These are phyloP conservation scores for Russula brevipes DNA, from an alignment of 768 basidiomycete genomes.

Conservation along the genomic window DNA sequence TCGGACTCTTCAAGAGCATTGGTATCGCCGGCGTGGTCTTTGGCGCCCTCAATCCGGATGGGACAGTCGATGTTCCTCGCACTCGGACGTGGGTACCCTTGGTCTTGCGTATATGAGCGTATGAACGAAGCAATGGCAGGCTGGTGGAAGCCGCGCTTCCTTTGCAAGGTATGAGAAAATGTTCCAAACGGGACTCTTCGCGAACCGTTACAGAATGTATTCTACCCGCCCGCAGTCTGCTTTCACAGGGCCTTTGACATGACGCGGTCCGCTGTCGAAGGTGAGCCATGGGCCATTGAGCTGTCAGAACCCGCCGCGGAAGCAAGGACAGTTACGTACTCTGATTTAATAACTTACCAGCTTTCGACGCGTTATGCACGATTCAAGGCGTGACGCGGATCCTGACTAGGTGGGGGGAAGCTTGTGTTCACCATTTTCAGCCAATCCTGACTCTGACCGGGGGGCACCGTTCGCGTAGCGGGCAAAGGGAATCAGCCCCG, in stretches of 20 bases:
- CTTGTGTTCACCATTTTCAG: background rate
- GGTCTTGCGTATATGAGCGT: background rate
- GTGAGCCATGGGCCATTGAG: background rate
- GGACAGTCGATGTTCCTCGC: conserved; percentile 57
- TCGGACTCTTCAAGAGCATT: conserved; percentile 51
- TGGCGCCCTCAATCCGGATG: conserved; percentile 52
- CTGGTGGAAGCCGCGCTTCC: conserved; percentile 54
- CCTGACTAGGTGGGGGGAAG: conserved; percentile 57
- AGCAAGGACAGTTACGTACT: background rate
- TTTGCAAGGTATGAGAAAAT: conserved; percentile 47
- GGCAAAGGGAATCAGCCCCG: conserved; percentile 42
- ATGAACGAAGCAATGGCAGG: conserved; percentile 31
- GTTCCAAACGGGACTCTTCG: background rate
- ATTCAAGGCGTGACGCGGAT: conserved; percentile 69
- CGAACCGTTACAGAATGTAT: background rate
- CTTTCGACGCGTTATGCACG: conserved; percentile 41
- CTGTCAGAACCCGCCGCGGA: background rate
- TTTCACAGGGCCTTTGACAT: conserved; percentile 81
- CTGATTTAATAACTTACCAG: conserved; percentile 18
- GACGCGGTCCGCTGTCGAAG: conserved; percentile 27
- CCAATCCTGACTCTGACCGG: background rate
- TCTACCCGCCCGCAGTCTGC: conserved; percentile 44
- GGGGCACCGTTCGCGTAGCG: conserved; percentile 36
- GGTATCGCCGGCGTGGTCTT: conserved; percentile 64
- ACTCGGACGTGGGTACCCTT: conserved; percentile 42